These are phyloP conservation scores for Penicillium crystallinum DNA, from an alignment of 495 filamentous ascomycete genomes.

Conservation along the genomic window DNA sequence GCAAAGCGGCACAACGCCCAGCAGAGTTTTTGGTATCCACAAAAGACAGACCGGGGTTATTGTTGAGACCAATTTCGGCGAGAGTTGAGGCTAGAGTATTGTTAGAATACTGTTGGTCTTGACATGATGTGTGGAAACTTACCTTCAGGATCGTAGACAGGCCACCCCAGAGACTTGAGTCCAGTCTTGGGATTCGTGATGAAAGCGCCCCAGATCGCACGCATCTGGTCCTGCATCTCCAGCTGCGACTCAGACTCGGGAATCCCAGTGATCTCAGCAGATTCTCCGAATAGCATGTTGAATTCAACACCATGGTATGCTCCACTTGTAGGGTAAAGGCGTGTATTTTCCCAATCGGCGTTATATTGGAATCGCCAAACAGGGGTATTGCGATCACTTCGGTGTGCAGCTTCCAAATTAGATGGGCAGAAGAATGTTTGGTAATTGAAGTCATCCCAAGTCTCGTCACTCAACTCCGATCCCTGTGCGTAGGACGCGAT, in stretches of 20 bases:
- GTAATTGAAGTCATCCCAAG: conserved; percentile 39
- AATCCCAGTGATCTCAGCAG: conserved; percentile 30
- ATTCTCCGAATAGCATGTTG: conserved; percentile 45
- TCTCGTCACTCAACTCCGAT: conserved; percentile 16
- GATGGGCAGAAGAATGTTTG: conserved; percentile 44
- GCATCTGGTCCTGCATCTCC: conserved; percentile 32
- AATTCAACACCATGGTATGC: conserved; percentile 47
- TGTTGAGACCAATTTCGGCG: background rate
- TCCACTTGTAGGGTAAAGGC: conserved; percentile 39
- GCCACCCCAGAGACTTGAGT: conserved; percentile 37
- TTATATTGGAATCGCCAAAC: conserved; percentile 51
- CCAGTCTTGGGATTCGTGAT: conserved; percentile 42
- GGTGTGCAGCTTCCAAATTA: conserved; percentile 27
- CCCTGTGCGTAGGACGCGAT: conserved; percentile 27
- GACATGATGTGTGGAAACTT: background rate
- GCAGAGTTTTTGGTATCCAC: background rate
- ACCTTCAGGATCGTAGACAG: conserved; percentile 26
- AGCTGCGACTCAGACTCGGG: conserved; percentile 24
- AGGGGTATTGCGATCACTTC: conserved; percentile 27
- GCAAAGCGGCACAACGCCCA: background rate
- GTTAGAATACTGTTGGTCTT: background rate
- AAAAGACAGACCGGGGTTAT: background rate
- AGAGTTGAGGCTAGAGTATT: background rate
- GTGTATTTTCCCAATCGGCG: conserved; percentile 43
- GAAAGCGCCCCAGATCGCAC: conserved; percentile 47